phyloP scores from a whole-genome alignment of 306 rosid genomes.

The Alnus glutinosa region DNA sequence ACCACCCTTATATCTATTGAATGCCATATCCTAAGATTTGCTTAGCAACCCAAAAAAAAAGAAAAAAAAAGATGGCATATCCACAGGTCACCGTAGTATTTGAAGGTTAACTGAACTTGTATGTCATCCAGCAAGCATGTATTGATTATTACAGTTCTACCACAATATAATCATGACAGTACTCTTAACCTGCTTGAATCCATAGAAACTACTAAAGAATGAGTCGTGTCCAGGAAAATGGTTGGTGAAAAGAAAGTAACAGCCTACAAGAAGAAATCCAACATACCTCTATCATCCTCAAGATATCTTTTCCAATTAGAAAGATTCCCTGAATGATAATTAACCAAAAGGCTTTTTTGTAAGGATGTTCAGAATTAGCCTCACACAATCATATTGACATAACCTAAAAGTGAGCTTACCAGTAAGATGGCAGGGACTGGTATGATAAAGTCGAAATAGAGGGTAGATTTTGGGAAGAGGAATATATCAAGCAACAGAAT shows the following conservation, averaged over 20 bases:
- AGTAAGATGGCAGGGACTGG: conserved; percentile 84
- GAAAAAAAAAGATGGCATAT: not conserved
- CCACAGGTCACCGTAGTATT: not conserved
- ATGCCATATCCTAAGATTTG: not conserved
- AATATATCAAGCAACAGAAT: conserved; percentile 76
- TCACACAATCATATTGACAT: conserved; percentile 20
- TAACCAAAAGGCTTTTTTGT: conserved; percentile 21
- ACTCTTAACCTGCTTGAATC: not conserved
- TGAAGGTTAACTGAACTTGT: not conserved
- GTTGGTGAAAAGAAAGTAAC: not conserved
- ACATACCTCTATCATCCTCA: conserved; percentile 63
- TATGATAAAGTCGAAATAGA: conserved; percentile 56
- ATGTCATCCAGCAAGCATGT: conserved; percentile 10
- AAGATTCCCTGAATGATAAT: conserved; percentile 66
- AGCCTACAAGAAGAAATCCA: conserved; percentile 10
- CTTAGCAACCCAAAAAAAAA: not conserved
- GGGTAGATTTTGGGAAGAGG: conserved; percentile 71
- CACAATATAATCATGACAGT: conserved; percentile 8
- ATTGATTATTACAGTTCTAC: conserved; percentile 4
- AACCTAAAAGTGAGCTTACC: conserved; percentile 46
- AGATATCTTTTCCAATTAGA: conserved; percentile 66
- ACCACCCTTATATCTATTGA: not conserved
- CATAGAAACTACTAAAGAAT: conserved; percentile 21
- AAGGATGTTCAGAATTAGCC: conserved; percentile 27
- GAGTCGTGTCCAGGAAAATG: conserved; percentile 8